These are phyloP conservation scores for Pittosporum tobira DNA, from an alignment of 129 eudicot species.

Conservation along the genomic window DNA sequence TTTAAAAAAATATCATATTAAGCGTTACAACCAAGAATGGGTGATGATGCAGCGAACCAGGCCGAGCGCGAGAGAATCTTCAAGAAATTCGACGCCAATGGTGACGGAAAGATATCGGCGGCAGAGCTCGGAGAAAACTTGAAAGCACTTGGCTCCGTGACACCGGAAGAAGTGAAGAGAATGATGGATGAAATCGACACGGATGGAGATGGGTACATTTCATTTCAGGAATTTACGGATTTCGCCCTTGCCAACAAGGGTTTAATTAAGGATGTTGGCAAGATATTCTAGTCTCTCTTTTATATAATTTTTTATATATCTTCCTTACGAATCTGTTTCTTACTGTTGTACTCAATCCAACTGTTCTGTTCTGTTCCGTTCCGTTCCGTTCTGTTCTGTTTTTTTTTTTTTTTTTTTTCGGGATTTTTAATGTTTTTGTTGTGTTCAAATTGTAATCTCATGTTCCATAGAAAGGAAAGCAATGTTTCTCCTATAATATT, in stretches of 20 bases:
- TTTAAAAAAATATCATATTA: neutral
- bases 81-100: slow-evolving; percentile 74
- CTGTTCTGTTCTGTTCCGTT: too few species aligned
- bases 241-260: slow-evolving; percentile 70
- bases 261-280: slow-evolving; percentile 77
- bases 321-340: neutral
- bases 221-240: slow-evolving; percentile 57
- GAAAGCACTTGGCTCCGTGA: slow-evolving; percentile 60
- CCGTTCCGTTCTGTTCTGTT: too few species aligned
- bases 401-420: too few species aligned
- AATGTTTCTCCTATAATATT: too few species aligned
- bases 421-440: too few species aligned
- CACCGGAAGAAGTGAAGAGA: slow-evolving; percentile 49
- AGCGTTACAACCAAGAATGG: slow-evolving; percentile 34
- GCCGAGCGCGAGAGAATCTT: slow-evolving; percentile 67
- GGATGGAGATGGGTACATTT: slow-evolving; percentile 72
- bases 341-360: neutral
- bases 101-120: slow-evolving; percentile 77
- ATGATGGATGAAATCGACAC: slow-evolving; percentile 85
- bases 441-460: too few species aligned
- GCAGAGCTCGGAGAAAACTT: slow-evolving; percentile 82
- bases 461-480: too few species aligned
- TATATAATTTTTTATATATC: neutral
- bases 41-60: slow-evolving; percentile 41
- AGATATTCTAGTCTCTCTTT: slow-evolving; percentile 38